Evolutionary conservation across 1,284 basidiomycete genomes (phyloP), one percentile per base, ranked within the genome.

Genomic region (Malassezia sympodialis): DNA sequence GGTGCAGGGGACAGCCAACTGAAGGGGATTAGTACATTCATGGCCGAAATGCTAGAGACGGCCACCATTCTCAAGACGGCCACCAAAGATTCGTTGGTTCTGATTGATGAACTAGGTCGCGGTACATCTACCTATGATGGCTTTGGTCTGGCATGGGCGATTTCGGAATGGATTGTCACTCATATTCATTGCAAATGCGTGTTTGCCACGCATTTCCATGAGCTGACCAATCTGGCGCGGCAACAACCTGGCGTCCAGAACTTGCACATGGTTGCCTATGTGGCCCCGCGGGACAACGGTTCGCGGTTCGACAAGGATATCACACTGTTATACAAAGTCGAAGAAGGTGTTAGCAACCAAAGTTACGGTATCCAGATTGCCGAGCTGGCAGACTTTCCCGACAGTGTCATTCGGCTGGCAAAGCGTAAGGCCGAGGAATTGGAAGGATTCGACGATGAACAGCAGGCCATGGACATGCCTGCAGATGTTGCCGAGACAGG

Each of bases 101-200:
- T 99, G 72, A 98, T 99, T 53, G 94, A 99, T 75, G 94, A 99
- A 76, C 82, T 99, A 0, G 93, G 93, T 28, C 80, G 93, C 78
- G 93, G 91, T n/a, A 98, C 94, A 0, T 96, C 90, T 0, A 98
- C 94, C 0, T 96, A 96, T 67, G 94, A 99, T 75, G 94, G 94
- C 0, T 98, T 98, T 68, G 94, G 94, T 11, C 80, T 99, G 1
- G 94, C 94, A 0, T 99, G 93, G 91, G 90, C 93, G 1, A 98
- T 98, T 65, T 93, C 89, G 30, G 94, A 98, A 45, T 86, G 93
- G 72, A 94, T 99, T 60, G 89, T 90, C 1, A 87, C 85, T 1
- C 80, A 88, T 62, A 91, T 96, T 42, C 85, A 94, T 21, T 65
- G 63, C 62, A 72, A 71, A 51, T 68, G 90, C 70, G 80, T 98